These are phyloP conservation scores for Phyllosticta citribraziliensis DNA, from an alignment of 2,329 filamentous ascomycete genomes.

Conservation along the genomic window DNA sequence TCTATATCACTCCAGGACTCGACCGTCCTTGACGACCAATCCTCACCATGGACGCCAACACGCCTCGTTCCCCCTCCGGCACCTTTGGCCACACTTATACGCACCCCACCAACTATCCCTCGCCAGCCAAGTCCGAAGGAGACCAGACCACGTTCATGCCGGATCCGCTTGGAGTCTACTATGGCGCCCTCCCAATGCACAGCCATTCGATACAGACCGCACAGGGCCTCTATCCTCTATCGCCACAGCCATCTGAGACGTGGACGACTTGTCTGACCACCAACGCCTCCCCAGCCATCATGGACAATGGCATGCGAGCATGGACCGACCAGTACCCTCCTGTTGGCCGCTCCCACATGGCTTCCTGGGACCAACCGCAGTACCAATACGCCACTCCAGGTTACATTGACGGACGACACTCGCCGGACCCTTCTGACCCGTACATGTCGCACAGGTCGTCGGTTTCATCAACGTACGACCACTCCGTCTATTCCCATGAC, in stretches of 20 bases:
- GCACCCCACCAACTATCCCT: conserved; percentile 25
- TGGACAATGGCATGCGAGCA: conserved; percentile 12
- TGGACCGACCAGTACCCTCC: conserved; percentile 3
- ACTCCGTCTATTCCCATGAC: conserved; percentile 26
- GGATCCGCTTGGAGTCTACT: conserved; percentile 27
- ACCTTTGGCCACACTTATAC: conserved; percentile 10
- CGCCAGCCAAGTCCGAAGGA: conserved; percentile 22
- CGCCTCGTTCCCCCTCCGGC: conserved; percentile 4
- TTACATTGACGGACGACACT: neutral
- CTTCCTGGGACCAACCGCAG: neutral
- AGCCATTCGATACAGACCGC: conserved; percentile 10
- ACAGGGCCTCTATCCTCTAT: conserved; percentile 21
- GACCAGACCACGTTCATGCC: conserved; percentile 19
- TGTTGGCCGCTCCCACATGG: neutral
- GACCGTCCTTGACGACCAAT: neutral
- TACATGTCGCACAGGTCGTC: conserved; percentile 25
- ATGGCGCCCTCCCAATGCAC: conserved; percentile 13
- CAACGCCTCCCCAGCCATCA: conserved; percentile 20
- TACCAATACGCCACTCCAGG: neutral
- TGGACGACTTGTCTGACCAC: conserved; percentile 21
- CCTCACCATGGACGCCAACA: conserved; percentile 1
- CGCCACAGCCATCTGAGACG: conserved; percentile 24
- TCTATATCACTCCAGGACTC: neutral
- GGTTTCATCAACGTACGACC: conserved; percentile 22
- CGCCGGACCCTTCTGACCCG: conserved; percentile 7